Evolutionary conservation across 768 basidiomycete genomes (phyloP).

Genomic region (Amanita pseudoporphyria): DNA sequence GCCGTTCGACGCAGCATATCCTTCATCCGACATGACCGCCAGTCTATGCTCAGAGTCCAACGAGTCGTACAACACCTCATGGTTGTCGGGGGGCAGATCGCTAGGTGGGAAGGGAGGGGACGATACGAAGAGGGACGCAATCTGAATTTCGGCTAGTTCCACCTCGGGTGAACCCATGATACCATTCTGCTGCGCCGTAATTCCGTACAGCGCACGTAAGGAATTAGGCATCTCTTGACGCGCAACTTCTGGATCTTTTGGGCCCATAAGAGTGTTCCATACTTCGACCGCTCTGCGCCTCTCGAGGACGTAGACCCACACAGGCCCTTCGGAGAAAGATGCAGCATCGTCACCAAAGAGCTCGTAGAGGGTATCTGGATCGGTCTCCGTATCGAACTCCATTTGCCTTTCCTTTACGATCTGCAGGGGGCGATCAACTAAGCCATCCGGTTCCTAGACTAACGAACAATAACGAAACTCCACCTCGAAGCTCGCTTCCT

Average conservation of each 20-base stretch:
- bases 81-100: conserved; percentile 44
- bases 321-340: conserved; percentile 74
- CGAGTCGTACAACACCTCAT: conserved; percentile 36
- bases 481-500: conserved; percentile 79
- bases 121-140: conserved; percentile 68
- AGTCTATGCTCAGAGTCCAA: conserved; percentile 36
- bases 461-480: conserved; percentile 14
- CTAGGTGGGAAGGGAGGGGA: conserved; percentile 71
- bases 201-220: conserved; percentile 63
- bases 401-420: conserved; percentile 85
- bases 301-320: conserved; percentile 90
- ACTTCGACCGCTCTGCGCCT: conserved; percentile 75
- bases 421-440: conserved; percentile 24
- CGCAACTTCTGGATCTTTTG: conserved; percentile 49
- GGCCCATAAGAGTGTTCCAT: conserved; percentile 68
- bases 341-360: conserved; percentile 72
- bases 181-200: conserved; percentile 44
- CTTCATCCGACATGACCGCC: conserved; percentile 22
- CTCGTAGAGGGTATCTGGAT: conserved; percentile 71
- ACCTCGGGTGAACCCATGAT: conserved; percentile 65
- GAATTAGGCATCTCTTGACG: conserved; percentile 47
- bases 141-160: conserved; percentile 70
- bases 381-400: conserved; percentile 79
- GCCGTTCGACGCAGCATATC: conserved; percentile 33
- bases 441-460: conserved; percentile 11